These are phyloP conservation scores for Sugiyamaella chiloensis DNA, from an alignment of 805 yeast genomes.

Conservation along the genomic window DNA sequence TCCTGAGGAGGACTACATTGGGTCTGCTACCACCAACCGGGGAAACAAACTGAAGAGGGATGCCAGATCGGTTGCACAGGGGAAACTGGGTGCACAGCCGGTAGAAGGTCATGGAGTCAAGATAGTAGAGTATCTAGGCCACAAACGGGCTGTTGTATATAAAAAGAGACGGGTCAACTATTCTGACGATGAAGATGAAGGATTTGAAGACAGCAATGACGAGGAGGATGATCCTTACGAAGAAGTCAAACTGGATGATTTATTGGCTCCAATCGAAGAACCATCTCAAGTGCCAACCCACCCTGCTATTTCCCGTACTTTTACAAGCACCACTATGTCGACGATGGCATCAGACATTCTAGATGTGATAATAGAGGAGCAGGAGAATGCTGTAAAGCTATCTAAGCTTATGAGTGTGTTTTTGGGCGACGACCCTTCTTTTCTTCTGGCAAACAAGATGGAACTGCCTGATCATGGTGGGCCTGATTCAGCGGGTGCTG, in stretches of 20 bases:
- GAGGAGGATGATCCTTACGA: slow-evolving; percentile 44
- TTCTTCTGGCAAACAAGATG: slow-evolving; percentile 59
- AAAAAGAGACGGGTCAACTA: slow-evolving; percentile 25
- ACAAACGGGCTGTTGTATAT: slow-evolving; percentile 29
- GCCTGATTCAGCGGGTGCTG: slow-evolving; percentile 22
- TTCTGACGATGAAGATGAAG: slow-evolving; percentile 32
- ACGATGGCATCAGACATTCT: slow-evolving; percentile 69
- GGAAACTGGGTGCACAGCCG: slow-evolving; percentile 34
- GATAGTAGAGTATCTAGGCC: slow-evolving; percentile 30
- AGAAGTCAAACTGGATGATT: slow-evolving; percentile 50
- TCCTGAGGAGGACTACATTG: slow-evolving; percentile 20
- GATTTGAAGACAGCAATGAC: slow-evolving; percentile 23
- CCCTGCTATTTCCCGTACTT: slow-evolving; percentile 66
- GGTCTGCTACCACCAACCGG: slow-evolving; percentile 40
- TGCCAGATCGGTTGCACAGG: slow-evolving; percentile 46
- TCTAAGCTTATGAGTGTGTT: slow-evolving; percentile 71
- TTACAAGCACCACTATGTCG: slow-evolving; percentile 51
- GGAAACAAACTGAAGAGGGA: slow-evolving; percentile 57
- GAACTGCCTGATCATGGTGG: slow-evolving; percentile 59
- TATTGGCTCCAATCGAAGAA: slow-evolving; percentile 73
- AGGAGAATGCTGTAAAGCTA: slow-evolving; percentile 66
- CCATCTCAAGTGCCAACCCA: slow-evolving; percentile 77
- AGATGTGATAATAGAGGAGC: slow-evolving; percentile 77
- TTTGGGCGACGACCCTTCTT: slow-evolving; percentile 81
- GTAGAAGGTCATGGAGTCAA: slow-evolving; percentile 28